Conservation (phyloP, 164 flowering plant species). For the Akebia trifoliata region DNA sequence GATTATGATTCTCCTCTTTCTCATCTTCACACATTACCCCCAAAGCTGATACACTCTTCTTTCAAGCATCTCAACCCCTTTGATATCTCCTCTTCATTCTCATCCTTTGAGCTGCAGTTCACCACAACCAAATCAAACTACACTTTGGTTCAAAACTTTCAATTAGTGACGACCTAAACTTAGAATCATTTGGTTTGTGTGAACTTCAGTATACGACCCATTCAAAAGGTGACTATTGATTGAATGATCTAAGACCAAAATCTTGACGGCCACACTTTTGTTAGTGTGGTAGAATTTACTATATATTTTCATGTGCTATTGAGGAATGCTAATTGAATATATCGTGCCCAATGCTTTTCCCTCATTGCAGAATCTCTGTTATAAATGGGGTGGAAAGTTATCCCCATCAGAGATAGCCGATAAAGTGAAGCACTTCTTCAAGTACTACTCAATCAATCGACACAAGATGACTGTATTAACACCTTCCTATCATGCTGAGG, state of each 20-base stretch:
- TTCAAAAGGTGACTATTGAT: too few relatives aligned
- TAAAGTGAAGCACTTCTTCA: conserved; percentile 93
- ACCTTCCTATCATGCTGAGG: conserved; percentile 98
- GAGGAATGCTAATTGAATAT: neutral
- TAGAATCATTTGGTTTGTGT: neutral
- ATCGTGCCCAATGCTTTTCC: neutral
- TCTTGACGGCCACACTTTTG: neutral
- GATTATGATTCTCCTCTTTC: too few relatives aligned
- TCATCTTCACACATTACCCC: too few relatives aligned
- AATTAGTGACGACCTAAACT: neutral
- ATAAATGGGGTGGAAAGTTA: conserved; percentile 68
- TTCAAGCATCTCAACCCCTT: neutral
- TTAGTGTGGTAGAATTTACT: too few relatives aligned
- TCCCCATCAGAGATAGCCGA: conserved; percentile 72
- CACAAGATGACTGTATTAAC: conserved; percentile 97
- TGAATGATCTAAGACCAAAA: too few relatives aligned
- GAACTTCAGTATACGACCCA: too few relatives aligned
- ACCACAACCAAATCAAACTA: neutral
- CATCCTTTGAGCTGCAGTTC: neutral
- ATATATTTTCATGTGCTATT: neutral
- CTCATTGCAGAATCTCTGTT: conserved; percentile 70
- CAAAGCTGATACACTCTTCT: too few relatives aligned
- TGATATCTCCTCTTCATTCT: neutral
- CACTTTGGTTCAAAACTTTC: neutral
- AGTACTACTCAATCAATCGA: conserved; percentile 90